Base-by-base conservation (phyloP, 1,284 basidiomycete species). In the Lignosus rhinocerotis region DNA sequence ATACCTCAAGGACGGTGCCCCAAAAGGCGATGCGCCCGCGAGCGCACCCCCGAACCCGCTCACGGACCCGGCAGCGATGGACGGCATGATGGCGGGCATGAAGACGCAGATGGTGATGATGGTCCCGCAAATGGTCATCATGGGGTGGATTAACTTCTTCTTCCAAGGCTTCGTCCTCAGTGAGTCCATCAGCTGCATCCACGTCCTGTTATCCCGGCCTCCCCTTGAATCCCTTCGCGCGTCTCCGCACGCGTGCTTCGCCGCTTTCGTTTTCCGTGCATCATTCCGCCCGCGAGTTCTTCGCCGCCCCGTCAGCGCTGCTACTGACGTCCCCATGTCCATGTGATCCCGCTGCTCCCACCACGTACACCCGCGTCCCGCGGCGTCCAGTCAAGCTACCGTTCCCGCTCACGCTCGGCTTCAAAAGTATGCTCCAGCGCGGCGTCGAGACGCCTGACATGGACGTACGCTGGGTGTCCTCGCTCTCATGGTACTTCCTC, bases 91-190 rank as follows among this genome's bases (percentile, higher is more conserved):
- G 95, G 86, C 95, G 32, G 93, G 93, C 51, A 93, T 99, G 91
- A 99, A 98, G 81, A 97, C 96, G 51, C 96, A 98, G 76, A 95
- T 95, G 81, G 95, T 98, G 54, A 96, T 96, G 88, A 93, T 93
- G 93, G 90, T 96, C 8, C 94, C 93, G 9, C 94, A 98, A 75
- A 98, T 98, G 88, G 82, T 98, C 63, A 96, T 99, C 68, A 99
- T 99, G 97, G 96, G 96, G 62, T 99, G 97, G 93, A 97, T 99
- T 79, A 98, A 96, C 76, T 96, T 96, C 75, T 99, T 99, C 86
- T 99, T 99, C 78, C 92, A 94, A 65, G 96, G 96, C 34, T 98
- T 99, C 72, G 92, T 99, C 53, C 83, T 98, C 60, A 97, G 96
- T 98, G 73, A 74, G 94, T 87, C 48, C 53, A 48, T 51, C 19